Evolutionary conservation across 1,139 yeast genomes (phyloP).

Genomic region (Candida sp.): DNA sequence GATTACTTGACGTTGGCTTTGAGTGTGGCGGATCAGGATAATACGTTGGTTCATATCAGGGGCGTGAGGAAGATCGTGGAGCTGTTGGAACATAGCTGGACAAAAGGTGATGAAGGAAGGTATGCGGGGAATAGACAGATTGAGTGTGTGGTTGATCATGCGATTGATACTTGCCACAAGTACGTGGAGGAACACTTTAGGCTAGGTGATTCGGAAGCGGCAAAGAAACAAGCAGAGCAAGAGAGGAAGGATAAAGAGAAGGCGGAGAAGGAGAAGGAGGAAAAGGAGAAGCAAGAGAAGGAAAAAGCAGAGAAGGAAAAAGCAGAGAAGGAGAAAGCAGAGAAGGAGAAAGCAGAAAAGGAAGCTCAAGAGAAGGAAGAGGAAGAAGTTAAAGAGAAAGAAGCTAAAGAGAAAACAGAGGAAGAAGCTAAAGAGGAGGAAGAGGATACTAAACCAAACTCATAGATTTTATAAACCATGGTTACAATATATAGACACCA

Average conservation of each 20-base stretch:
- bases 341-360: no score
- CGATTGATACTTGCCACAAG: constrained; percentile 21
- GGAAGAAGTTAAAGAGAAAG: no score
- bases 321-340: no score
- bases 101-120: neutral
- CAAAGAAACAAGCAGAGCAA: neutral
- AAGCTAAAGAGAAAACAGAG: no score
- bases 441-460: no score
- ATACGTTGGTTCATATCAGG: constrained; percentile 26
- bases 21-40: constrained; percentile 41
- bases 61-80: constrained; percentile 6
- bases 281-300: neutral
- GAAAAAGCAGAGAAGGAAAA: no score
- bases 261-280: neutral
- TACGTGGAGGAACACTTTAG: constrained; percentile 20
- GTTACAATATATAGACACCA: no score
- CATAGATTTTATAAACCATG: no score
- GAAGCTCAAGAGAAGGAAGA: neutral
- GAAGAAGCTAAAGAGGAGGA: no score
- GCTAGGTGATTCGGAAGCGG: constrained; percentile 9
- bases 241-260: neutral
- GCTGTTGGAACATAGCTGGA: constrained; percentile 1
- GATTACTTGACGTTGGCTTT: constrained; percentile 36
- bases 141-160: constrained; percentile 21
- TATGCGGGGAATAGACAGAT: constrained; percentile 6